Evolutionary conservation across 495 filamentous ascomycete species (phyloP).

Genomic region (Baudoinia panamericana): DNA sequence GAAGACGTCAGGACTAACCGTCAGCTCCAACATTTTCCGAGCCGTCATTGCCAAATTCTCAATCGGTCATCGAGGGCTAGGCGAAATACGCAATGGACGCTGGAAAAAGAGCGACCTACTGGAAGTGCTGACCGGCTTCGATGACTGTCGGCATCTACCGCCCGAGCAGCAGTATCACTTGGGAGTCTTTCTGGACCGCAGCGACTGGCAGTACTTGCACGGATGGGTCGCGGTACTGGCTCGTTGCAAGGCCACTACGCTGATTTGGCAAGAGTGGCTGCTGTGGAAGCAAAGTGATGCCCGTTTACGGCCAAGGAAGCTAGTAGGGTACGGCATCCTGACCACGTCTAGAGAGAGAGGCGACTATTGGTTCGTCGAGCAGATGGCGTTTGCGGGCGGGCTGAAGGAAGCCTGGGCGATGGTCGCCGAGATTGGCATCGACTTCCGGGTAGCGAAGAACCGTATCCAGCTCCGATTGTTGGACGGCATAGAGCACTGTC

Average conservation of each 20-base stretch:
- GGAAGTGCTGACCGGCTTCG: constrained; percentile 22
- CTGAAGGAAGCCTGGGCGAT: constrained; percentile 17
- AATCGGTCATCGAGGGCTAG: constrained; percentile 20
- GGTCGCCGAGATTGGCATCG: constrained; percentile 9
- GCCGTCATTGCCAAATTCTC: constrained; percentile 22
- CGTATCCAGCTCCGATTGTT: constrained; percentile 8
- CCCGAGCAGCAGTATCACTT: constrained; percentile 18
- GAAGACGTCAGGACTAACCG: background rate
- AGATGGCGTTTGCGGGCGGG: constrained; percentile 17
- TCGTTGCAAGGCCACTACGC: constrained; percentile 14
- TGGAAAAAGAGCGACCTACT: constrained; percentile 18
- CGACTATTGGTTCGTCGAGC: constrained; percentile 24
- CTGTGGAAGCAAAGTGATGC: constrained; percentile 12
- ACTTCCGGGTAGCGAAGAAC: constrained; percentile 1
- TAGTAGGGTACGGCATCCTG: background rate
- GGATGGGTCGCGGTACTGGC: constrained; percentile 24
- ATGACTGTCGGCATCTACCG: constrained; percentile 12
- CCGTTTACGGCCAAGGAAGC: constrained; percentile 5
- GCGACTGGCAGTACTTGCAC: constrained; percentile 19
- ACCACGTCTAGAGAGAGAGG: constrained; percentile 15
- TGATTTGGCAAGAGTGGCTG: constrained; percentile 20
- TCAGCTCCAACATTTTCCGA: constrained; percentile 18
- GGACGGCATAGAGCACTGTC: constrained; percentile 15
- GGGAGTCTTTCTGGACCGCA: constrained; percentile 15
- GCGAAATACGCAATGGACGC: constrained; percentile 24